Percentiles rank a stretch among this genome's conserved stretches.
These are phyloP conservation scores for Obba rivulosa DNA, from an alignment of 768 basidiomycete species.

Conservation along the genomic window DNA sequence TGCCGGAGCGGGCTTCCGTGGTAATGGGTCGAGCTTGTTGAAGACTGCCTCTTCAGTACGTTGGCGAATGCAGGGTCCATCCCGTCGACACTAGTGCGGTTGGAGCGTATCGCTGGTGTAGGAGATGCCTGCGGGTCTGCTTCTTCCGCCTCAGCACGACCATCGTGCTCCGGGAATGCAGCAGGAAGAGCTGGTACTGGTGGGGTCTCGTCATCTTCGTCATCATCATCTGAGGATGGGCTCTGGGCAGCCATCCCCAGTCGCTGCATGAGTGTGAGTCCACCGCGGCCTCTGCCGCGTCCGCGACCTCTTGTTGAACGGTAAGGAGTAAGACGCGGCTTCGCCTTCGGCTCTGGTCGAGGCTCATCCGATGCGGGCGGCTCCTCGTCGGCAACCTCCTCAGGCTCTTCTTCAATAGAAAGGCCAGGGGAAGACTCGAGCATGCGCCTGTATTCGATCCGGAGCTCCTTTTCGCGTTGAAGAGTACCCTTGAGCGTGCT, in stretches of 20 bases:
- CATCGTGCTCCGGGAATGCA: constrained; percentile 33
- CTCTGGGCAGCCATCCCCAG: constrained; percentile 53
- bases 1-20: constrained; percentile 58
- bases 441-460: constrained; percentile 59
- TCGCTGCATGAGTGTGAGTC: constrained; percentile 59
- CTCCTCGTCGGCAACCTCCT: constrained; percentile 32
- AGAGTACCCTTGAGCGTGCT: constrained; percentile 74
- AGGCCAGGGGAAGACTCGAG: constrained; percentile 40
- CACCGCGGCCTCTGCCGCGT: constrained; percentile 44
- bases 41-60: constrained; percentile 55
- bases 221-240: constrained; percentile 43
- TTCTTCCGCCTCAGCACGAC: constrained; percentile 33
- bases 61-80: constrained; percentile 87
- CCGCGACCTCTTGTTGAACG: constrained; percentile 48
- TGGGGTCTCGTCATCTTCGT: constrained; percentile 22
- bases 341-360: constrained; percentile 21
- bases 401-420: constrained; percentile 41
- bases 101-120: constrained; percentile 40
- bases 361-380: constrained; percentile 7
- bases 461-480: constrained; percentile 78
- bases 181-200: constrained; percentile 30
- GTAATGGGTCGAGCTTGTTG: constrained; percentile 36
- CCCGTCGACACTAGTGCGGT: constrained; percentile 72
- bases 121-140: constrained; percentile 30
- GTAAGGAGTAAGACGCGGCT: constrained; percentile 48